phyloP scores from a whole-genome alignment of 1,284 basidiomycete species.

The Ganoderma leucocontextum region DNA sequence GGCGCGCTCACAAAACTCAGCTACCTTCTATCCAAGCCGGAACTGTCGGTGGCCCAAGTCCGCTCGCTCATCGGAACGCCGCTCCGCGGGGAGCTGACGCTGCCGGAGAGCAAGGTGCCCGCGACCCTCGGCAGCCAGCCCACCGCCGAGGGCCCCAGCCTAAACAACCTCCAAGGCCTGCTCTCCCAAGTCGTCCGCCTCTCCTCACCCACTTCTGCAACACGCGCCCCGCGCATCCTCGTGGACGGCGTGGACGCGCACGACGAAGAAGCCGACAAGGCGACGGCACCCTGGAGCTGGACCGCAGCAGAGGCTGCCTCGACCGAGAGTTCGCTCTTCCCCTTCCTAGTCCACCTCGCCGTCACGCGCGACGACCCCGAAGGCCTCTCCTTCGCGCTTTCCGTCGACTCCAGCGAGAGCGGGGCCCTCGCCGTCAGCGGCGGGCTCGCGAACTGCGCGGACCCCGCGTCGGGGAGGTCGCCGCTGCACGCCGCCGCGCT shows the following conservation, averaged over 20 bases:
- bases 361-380: slow-evolving; percentile 73
- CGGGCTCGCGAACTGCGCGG: slow-evolving; percentile 75
- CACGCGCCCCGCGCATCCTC: slow-evolving; percentile 53
- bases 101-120: slow-evolving; percentile 47
- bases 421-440: slow-evolving; percentile 54
- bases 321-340: slow-evolving; percentile 74
- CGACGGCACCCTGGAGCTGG: slow-evolving; percentile 77
- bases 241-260: slow-evolving; percentile 44
- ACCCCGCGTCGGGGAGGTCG: slow-evolving; percentile 73
- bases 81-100: slow-evolving; percentile 88
- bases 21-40: slow-evolving; percentile 88
- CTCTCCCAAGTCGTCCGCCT: slow-evolving; percentile 74
- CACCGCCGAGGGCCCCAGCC: slow-evolving; percentile 53
- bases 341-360: slow-evolving; percentile 81
- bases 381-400: slow-evolving; percentile 67
- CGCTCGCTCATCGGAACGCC: slow-evolving; percentile 81
- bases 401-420: slow-evolving; percentile 34
- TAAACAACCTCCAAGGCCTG: slow-evolving; percentile 69
- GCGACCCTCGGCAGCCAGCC: slow-evolving; percentile 47
- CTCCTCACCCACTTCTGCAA: slow-evolving; percentile 47
- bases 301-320: slow-evolving; percentile 76
- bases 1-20: slow-evolving; percentile 89
- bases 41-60: slow-evolving; percentile 73
- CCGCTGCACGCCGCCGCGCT: slow-evolving; percentile 86
- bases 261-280: slow-evolving; percentile 52